phyloP scores from a whole-genome alignment of 345 rosid species.

The Eucalyptus caleyi region DNA sequence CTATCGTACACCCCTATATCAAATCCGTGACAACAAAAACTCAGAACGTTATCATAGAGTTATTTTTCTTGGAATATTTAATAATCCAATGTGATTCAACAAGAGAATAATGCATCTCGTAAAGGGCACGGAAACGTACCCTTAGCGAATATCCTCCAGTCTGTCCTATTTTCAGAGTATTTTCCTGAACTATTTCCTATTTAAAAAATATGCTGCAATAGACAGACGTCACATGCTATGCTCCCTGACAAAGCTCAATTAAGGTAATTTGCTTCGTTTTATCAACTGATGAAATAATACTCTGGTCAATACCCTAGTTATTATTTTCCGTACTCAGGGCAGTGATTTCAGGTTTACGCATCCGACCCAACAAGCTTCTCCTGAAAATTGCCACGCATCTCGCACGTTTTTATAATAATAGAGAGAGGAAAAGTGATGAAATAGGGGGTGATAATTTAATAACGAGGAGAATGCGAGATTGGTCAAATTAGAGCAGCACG shows the following conservation, averaged over 20 bases:
- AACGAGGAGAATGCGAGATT: neutral
- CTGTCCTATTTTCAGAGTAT: neutral
- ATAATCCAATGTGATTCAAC: neutral
- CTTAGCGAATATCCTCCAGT: neutral
- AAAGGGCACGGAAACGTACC: neutral
- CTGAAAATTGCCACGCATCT: neutral
- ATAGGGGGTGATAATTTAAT: neutral
- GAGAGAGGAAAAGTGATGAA: neutral
- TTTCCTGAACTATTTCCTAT: neutral
- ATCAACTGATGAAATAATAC: neutral
- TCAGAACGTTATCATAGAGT: neutral
- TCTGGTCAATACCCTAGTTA: neutral
- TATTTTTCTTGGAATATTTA: neutral
- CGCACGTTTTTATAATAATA: neutral
- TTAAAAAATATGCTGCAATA: neutral
- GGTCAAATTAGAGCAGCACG: neutral
- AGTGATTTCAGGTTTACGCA: neutral
- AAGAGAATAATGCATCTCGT: neutral
- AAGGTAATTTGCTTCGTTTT: neutral
- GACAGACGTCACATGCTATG: neutral
- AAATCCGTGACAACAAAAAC: neutral
- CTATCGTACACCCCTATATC: neutral
- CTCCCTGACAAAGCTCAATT: neutral
- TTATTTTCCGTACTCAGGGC: neutral
- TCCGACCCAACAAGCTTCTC: neutral